Base-by-base conservation (phyloP, 148 eudicot genomes). In the Spergularia marina region DNA sequence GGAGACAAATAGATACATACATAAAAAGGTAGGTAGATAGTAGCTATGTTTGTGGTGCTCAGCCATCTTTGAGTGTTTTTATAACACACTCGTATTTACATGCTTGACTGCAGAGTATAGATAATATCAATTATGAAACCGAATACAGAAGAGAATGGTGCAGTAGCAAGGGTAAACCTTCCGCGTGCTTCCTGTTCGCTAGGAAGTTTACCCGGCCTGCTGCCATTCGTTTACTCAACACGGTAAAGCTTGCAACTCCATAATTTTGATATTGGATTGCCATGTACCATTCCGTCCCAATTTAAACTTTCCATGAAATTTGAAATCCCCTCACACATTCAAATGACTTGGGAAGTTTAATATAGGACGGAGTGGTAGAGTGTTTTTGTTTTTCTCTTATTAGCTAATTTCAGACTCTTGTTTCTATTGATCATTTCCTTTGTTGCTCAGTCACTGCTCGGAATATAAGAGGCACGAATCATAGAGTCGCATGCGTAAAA, bases 91-190 rank as follows among this genome's bases (percentile, higher is more conserved):
- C 36, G 36, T 30, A 68, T 64, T 64, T 13, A 34, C 44, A 74
- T 7, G 47, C 25, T 61, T 66, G 73, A 47, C 49, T 68, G 73
- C 92, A 93, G 97, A 90, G 76, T 68, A 86, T 93, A 81, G 92
- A 89, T 73, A 89, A 93, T 82, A 86, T 93, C 81, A 71, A 85
- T 78, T 93, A 86, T 67, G 97, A 91, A 80, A 93, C 98, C 11
- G 97, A 93, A 79, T 76, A 88, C 71, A 79, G 96, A 74, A 88
- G 91, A 84, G 98, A 93, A 77, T 93, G 98, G 98, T 91, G 98
- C 91, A 89, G 85, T 77, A 89, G 89, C 84, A 89, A 89, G 82
- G 97, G 91, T 51, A 89, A 85, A 72, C 92, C 94, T 47, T 82
- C 94, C 12, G 84, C 86, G 25, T 93, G 98, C 87, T 93, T 93